A percentile compares a stretch with the other conserved stretches of the same genome.
These are phyloP conservation scores for Pholiota microspora DNA, from an alignment of 768 basidiomycete genomes.

Conservation along the genomic window DNA sequence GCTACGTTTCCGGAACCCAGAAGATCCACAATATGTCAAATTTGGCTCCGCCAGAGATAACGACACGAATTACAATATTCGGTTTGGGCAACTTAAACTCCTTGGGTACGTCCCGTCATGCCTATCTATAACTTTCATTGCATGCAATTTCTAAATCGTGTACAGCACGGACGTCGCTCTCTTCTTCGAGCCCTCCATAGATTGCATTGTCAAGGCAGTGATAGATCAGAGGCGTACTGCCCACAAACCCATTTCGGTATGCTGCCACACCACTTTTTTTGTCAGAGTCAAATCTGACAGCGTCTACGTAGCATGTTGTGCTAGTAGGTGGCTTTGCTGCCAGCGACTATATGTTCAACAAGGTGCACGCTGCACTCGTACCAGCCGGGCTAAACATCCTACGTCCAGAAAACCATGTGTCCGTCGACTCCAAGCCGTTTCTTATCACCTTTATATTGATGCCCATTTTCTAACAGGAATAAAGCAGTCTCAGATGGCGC, in stretches of 20 bases:
- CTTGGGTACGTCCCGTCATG: slow-evolving; percentile 21
- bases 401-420: slow-evolving; percentile 56
- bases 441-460: not conserved
- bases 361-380: slow-evolving; percentile 37
- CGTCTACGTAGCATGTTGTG: slow-evolving; percentile 33
- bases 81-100: slow-evolving; percentile 46
- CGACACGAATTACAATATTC: slow-evolving; percentile 35
- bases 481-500: slow-evolving; percentile 54
- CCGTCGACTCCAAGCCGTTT: slow-evolving; percentile 18
- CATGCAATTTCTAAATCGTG: not conserved
- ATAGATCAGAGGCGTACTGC: slow-evolving; percentile 22
- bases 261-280: slow-evolving; percentile 3
- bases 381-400: slow-evolving; percentile 38
- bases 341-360: slow-evolving; percentile 50
- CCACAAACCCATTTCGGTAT: slow-evolving; percentile 29
- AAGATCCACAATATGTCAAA: slow-evolving; percentile 39
- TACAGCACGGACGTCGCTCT: slow-evolving; percentile 30
- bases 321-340: slow-evolving; percentile 62
- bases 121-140: too few species aligned
- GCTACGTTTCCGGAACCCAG: slow-evolving; percentile 32
- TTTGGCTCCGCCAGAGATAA: slow-evolving; percentile 43
- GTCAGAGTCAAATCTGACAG: too few species aligned
- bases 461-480: slow-evolving; percentile 25
- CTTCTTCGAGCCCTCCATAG: slow-evolving; percentile 38
- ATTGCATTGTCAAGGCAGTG: slow-evolving; percentile 33